phyloP scores from a whole-genome alignment of 768 basidiomycete genomes.

The Naganishia vaughanmartiniae region DNA sequence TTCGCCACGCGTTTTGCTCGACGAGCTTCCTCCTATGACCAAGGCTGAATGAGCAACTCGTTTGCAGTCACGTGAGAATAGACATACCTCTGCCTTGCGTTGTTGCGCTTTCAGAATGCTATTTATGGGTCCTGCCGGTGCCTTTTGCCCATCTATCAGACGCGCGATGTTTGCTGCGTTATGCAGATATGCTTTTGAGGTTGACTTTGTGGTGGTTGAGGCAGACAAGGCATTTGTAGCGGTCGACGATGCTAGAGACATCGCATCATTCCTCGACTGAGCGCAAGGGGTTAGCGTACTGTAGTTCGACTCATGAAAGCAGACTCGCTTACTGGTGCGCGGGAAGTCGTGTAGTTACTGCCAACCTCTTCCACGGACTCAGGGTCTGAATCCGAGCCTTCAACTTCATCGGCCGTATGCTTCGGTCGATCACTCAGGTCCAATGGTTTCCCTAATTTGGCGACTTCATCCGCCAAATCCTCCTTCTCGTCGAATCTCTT shows the following conservation, averaged over 20 bases:
- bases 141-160: constrained; percentile 29
- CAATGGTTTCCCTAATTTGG: constrained; percentile 7
- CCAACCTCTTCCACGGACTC: constrained; percentile 4
- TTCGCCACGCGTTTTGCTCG: constrained; percentile 27
- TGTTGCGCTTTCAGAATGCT: constrained; percentile 30
- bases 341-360: background rate
- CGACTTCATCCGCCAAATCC: constrained; percentile 17
- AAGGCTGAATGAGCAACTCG: background rate
- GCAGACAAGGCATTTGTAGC: background rate
- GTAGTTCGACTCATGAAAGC: background rate
- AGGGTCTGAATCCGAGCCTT: background rate
- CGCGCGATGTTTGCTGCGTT: constrained; percentile 24
- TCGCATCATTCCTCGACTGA: background rate
- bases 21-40: constrained; percentile 19
- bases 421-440: background rate
- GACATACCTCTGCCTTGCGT: constrained; percentile 24
- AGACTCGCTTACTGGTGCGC: constrained; percentile 6
- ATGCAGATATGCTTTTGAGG: constrained; percentile 3
- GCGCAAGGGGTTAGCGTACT: background rate
- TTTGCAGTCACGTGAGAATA: background rate
- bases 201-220: constrained; percentile 3
- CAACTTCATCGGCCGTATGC: background rate
- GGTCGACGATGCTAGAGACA: constrained; percentile 11
- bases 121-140: constrained; percentile 16
- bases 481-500: constrained; percentile 16